phyloP scores from a whole-genome alignment of 495 filamentous ascomycete genomes.

The Bathelium albidoporum region DNA sequence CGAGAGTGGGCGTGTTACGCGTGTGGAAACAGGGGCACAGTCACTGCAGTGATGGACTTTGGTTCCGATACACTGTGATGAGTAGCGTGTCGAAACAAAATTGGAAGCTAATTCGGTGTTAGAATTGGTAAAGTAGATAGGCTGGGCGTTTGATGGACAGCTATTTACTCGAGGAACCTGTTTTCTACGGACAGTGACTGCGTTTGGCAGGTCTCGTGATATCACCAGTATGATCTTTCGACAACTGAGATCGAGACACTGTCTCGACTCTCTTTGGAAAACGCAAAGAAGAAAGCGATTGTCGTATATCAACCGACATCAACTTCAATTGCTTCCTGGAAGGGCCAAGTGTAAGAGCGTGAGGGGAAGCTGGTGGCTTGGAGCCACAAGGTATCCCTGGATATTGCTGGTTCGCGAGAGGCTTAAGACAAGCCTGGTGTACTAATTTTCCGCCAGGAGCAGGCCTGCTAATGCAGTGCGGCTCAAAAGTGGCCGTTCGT shows the following conservation, averaged over 20 bases:
- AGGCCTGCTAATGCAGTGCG: background rate
- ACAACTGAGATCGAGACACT: background rate
- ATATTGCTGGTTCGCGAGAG: background rate
- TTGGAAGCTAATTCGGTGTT: background rate
- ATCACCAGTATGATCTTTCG: conserved; percentile 2
- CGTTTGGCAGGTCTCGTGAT: conserved; percentile 1
- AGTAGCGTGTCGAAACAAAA: background rate
- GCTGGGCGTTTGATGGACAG: background rate
- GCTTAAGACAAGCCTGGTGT: background rate
- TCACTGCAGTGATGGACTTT: background rate
- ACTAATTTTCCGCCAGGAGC: background rate
- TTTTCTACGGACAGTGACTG: background rate
- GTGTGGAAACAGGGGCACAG: background rate
- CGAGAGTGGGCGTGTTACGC: background rate
- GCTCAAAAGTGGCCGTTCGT: background rate
- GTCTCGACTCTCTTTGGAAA: background rate
- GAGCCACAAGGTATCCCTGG: background rate
- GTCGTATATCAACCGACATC: conserved; percentile 5
- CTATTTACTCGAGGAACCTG: background rate
- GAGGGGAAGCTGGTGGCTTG: conserved; percentile 1
- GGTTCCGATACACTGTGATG: background rate
- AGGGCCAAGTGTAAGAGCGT: background rate
- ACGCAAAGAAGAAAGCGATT: conserved; percentile 1
- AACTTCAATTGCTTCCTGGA: background rate
- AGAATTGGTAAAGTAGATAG: background rate